Conservation (phyloP, 2,329 filamentous ascomycete species). For the Rutstroemia sp. region DNA sequence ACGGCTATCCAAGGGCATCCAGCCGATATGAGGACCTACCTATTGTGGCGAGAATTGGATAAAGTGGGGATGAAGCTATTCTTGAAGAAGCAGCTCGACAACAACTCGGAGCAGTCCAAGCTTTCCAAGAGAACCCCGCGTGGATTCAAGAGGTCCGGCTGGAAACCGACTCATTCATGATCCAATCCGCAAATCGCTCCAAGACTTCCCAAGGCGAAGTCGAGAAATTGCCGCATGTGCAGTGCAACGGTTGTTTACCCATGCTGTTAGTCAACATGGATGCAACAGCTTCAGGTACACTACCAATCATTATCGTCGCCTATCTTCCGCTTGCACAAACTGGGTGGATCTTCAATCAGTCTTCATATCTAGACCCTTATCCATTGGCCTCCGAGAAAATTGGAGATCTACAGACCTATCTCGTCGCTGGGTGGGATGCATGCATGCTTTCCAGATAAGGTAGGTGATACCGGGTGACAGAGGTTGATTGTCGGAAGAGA, state of each 20-base stretch:
- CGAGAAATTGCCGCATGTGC: not conserved
- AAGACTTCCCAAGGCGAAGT: not conserved
- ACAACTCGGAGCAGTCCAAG: not conserved
- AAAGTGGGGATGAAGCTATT: not conserved
- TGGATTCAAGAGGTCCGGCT: not conserved
- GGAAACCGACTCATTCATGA: not conserved
- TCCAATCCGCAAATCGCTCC: not conserved
- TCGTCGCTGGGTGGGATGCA: not conserved
- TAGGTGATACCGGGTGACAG: constrained; percentile 3
- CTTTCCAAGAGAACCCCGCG: not conserved
- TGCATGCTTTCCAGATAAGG: constrained; percentile 6
- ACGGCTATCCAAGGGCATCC: not conserved
- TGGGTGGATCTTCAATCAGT: not conserved
- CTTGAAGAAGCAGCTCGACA: constrained; percentile 3
- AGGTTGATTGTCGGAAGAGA: not conserved
- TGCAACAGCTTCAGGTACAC: not conserved
- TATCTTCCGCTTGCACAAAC: not conserved
- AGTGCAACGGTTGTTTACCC: not conserved
- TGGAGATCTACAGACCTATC: not conserved
- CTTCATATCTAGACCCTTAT: not conserved
- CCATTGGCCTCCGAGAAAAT: not conserved
- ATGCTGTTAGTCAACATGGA: too few species aligned
- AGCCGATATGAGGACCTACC: not conserved
- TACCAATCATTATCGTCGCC: not conserved
- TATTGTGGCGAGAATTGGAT: not conserved